These are phyloP conservation scores for Kitagawia praeruptora DNA, from an alignment of 129 eudicot species.

Conservation along the genomic window DNA sequence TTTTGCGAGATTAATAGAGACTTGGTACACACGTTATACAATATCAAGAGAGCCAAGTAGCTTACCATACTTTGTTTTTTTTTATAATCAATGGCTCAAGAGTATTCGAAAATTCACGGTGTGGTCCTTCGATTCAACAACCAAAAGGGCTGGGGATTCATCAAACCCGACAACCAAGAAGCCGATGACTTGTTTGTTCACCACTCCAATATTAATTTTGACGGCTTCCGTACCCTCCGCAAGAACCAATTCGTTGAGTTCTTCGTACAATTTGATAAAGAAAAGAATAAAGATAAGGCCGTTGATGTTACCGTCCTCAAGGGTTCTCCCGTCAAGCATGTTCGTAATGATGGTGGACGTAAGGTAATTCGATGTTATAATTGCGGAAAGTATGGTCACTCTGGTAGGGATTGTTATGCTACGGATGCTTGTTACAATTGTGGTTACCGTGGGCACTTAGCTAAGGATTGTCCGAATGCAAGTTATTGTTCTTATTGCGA, in stretches of 20 bases:
- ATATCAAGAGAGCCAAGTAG: background rate
- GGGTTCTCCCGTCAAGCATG: slow-evolving; percentile 25
- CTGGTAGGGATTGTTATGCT: slow-evolving; percentile 44
- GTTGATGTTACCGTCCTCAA: slow-evolving; percentile 45
- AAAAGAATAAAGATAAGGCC: slow-evolving; percentile 35
- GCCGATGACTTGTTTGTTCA: slow-evolving; percentile 79
- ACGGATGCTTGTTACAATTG: slow-evolving; percentile 35
- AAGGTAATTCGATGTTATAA: slow-evolving; percentile 37
- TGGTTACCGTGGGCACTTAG: too few relatives aligned
- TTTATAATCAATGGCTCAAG: slow-evolving; percentile 45
- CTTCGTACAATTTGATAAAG: slow-evolving; percentile 22
- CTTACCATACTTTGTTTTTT: background rate
- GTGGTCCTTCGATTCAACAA: slow-evolving; percentile 47
- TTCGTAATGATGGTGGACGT: slow-evolving; percentile 21
- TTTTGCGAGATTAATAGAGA: background rate
- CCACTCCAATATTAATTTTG: slow-evolving; percentile 56
- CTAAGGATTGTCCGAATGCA: too few relatives aligned
- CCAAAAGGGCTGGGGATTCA: slow-evolving; percentile 70
- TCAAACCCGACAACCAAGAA: slow-evolving; percentile 54
- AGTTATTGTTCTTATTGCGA: too few relatives aligned
- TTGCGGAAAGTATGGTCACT: slow-evolving; percentile 56
- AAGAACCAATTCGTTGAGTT: slow-evolving; percentile 65
- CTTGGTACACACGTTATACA: background rate
- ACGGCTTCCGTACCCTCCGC: slow-evolving; percentile 45
- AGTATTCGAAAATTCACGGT: slow-evolving; percentile 34